phyloP scores from a whole-genome alignment of 1,139 yeast species.

The Geotrichum carabidarum region DNA sequence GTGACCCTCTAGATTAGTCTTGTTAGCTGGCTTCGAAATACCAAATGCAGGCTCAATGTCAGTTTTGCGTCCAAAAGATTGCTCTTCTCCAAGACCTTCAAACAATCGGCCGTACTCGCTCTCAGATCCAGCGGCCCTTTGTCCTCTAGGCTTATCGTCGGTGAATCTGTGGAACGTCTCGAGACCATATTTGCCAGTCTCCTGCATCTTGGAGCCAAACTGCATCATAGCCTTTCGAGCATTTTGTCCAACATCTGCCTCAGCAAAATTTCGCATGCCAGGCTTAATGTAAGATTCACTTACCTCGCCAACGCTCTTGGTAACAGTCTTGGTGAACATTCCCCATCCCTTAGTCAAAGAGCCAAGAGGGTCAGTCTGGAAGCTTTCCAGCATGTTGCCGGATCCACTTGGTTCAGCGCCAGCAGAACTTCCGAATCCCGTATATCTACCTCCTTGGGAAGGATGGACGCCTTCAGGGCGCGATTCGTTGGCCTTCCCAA shows the following conservation, averaged over 20 bases:
- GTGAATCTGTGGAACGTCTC: conserved; percentile 64
- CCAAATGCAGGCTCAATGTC: conserved; percentile 65
- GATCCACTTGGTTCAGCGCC: conserved; percentile 41
- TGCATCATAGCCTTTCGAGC: conserved; percentile 91
- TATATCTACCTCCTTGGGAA: conserved; percentile 88
- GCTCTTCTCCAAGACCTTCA: conserved; percentile 47
- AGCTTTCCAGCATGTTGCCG: conserved; percentile 53
- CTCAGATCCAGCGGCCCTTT: conserved; percentile 36
- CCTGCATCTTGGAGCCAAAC: conserved; percentile 90
- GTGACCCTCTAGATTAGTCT: conserved; percentile 53
- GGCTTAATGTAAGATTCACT: conserved; percentile 87
- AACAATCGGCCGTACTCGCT: conserved; percentile 49
- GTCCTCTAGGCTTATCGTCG: conserved; percentile 36
- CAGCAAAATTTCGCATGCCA: conserved; percentile 72
- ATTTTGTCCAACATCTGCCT: conserved; percentile 71
- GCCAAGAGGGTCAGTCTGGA: conserved; percentile 84
- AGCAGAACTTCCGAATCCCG: conserved; percentile 85
- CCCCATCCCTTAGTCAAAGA: conserved; percentile 93
- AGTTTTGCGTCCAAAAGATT: conserved; percentile 29
- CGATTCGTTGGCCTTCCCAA: conserved; percentile 66
- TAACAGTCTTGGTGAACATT: conserved; percentile 73
- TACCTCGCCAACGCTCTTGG: conserved; percentile 79
- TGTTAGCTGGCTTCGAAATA: conserved; percentile 53
- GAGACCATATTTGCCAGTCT: conserved; percentile 62
- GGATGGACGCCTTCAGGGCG: conserved; percentile 84